Base-by-base conservation (phyloP, 345 rosid species). In the Cardamine occulta region DNA sequence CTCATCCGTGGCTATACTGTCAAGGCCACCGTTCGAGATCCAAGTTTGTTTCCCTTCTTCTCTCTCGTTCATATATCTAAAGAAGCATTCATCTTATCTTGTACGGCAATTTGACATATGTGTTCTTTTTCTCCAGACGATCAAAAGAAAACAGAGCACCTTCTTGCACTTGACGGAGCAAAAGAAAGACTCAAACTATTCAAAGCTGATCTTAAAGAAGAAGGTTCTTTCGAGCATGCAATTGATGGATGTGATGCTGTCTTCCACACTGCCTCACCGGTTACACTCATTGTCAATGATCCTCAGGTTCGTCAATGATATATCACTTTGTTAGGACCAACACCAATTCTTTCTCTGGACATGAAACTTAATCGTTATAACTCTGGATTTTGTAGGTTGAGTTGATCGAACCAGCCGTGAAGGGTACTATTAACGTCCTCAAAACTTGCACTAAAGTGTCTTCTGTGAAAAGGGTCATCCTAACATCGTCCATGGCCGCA, bases 261-360 rank as follows among this genome's bases (percentile, higher is more conserved):
- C 45, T 83, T 86, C 70, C 90, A 85, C 72, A 65, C 83, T 0
- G 91, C 89, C 1, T 71, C 88, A 21, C 94, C 70, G 24, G 80
- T 85, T 26, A 17, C 52, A 10, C 2, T 81, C 35, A 47, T 78
- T 75, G 39, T 73, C 47, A 47, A 76, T 63, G 55, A 76, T 10
- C 79, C 80, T 64, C 58, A 82, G 86, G 84, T 68, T 34, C 52
- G 26, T 23, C 14, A 58, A n/a, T 34, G 7, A 12, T 23, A 12
- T 23, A 54, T 24, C 17, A 54, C 7, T 24, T 54, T 54, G 4
- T 13, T 54, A 13, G 7, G 17, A 54, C 31, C 17, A 53, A 12
- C 58, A 53, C 29, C 29, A 14, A 17, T 51, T 35, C 40, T 35
- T 35, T 35, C 40, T 35, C 39, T 34, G 39, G 11, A 37, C 42